Evolutionary conservation across 805 yeast species (phyloP).

Genomic region (Lachancea waltii): DNA sequence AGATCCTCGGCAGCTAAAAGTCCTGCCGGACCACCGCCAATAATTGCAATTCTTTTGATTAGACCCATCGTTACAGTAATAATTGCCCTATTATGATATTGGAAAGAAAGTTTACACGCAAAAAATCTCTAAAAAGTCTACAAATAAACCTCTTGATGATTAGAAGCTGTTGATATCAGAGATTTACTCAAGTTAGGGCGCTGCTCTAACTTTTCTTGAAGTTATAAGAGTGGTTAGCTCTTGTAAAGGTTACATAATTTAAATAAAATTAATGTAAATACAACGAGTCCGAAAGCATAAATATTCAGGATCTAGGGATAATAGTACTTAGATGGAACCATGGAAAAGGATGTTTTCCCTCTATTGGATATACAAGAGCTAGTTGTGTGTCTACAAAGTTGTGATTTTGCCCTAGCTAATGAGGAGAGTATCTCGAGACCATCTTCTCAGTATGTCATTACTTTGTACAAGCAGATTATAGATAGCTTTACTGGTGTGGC

Average conservation of each 20-base stretch:
- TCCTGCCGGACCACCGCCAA: slow-evolving; percentile 23
- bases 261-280: neutral
- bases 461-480: slow-evolving; percentile 53
- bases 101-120: too few relatives aligned
- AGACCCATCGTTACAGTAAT: neutral
- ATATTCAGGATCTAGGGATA: neutral
- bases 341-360: slow-evolving; percentile 50
- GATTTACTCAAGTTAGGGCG: too few relatives aligned
- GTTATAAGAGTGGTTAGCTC: too few relatives aligned
- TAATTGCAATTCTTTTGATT: slow-evolving; percentile 19
- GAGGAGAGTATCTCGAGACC: slow-evolving; percentile 58
- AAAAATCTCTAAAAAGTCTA: too few relatives aligned
- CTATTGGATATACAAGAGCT: slow-evolving; percentile 54
- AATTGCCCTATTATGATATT: too few relatives aligned
- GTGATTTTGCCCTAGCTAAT: slow-evolving; percentile 49
- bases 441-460: slow-evolving; percentile 46
- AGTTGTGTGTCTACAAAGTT: slow-evolving; percentile 50
- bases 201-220: too few relatives aligned
- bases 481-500: slow-evolving; percentile 54
- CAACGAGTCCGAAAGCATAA: neutral
- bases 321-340: slow-evolving; percentile 3
- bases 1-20: slow-evolving; percentile 13
- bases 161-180: too few relatives aligned
- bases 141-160: too few relatives aligned
- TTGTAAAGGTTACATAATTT: too few relatives aligned